Percentiles rank a stretch among this genome's conserved stretches.
Conservation (phyloP, 2,329 filamentous ascomycete genomes). For the Aureobasidium sp. region DNA sequence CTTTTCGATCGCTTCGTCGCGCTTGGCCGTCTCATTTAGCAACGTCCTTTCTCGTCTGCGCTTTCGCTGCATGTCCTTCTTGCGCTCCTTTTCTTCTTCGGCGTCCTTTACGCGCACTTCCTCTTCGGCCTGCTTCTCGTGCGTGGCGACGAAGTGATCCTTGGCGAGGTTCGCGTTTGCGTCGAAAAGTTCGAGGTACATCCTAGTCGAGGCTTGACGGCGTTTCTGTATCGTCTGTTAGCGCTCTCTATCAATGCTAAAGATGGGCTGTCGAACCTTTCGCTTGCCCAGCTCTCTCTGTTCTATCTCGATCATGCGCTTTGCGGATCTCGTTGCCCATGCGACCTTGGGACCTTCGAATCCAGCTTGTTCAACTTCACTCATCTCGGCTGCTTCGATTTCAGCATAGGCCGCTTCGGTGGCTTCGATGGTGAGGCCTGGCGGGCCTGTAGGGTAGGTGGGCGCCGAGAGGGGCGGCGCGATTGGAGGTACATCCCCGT, state of each 20-base stretch:
- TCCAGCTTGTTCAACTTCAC: slow-evolving; percentile 47
- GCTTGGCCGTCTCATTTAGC: slow-evolving; percentile 78
- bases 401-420: slow-evolving; percentile 51
- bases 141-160: slow-evolving; percentile 64
- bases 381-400: slow-evolving; percentile 51
- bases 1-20: slow-evolving; percentile 67
- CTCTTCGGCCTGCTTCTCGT: slow-evolving; percentile 72
- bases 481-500: background rate
- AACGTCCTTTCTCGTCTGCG: slow-evolving; percentile 89
- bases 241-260: slow-evolving; percentile 2
- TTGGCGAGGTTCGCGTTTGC: slow-evolving; percentile 64
- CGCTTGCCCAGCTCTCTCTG: slow-evolving; percentile 55
- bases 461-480: slow-evolving; percentile 10
- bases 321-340: slow-evolving; percentile 49
- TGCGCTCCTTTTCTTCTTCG: slow-evolving; percentile 92
- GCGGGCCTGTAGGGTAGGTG: slow-evolving; percentile 26
- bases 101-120: slow-evolving; percentile 87
- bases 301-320: slow-evolving; percentile 61
- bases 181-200: slow-evolving; percentile 52
- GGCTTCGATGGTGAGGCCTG: slow-evolving; percentile 34
- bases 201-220: slow-evolving; percentile 47
- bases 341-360: slow-evolving; percentile 45
- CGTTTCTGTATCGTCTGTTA: slow-evolving; percentile 43
- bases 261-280: slow-evolving; percentile 43
- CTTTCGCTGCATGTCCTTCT: slow-evolving; percentile 99